Conservation (phyloP, 2,329 filamentous ascomycete genomes). For the Pseudogymnoascus verrucosus region DNA sequence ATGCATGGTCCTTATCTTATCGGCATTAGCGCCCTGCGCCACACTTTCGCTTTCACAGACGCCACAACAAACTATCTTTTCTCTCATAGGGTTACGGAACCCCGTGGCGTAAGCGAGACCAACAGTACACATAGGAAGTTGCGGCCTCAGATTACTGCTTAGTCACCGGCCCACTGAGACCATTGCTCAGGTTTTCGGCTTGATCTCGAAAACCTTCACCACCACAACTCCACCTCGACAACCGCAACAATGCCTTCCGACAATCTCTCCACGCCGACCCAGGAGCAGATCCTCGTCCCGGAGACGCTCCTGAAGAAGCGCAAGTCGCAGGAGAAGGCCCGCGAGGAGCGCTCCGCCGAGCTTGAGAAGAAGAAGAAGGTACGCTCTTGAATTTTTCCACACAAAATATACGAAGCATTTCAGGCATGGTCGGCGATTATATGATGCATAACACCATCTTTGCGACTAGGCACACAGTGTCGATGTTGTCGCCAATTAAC, state of each 20-base stretch:
- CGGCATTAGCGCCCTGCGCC: constrained; percentile 8
- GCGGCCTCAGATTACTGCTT: constrained; percentile 6
- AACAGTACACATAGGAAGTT: not conserved
- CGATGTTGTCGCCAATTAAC: constrained; percentile 98
- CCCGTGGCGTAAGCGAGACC: constrained; percentile 7
- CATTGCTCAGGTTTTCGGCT: constrained; percentile 8
- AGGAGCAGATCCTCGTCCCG: constrained; percentile 93
- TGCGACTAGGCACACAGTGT: constrained; percentile 82
- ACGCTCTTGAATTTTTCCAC: constrained; percentile 17
- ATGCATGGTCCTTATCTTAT: not conserved
- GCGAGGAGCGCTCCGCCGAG: constrained; percentile 75
- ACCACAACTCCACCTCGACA: constrained; percentile 32
- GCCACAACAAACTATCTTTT: constrained; percentile 1
- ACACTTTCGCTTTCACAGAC: constrained; percentile 7
- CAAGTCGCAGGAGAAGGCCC: constrained; percentile 99
- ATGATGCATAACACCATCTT: constrained; percentile 85
- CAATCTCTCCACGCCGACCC: constrained; percentile 60
- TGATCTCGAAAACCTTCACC: constrained; percentile 10
- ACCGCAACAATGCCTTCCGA: constrained; percentile 46
- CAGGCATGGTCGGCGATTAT: constrained; percentile 34
- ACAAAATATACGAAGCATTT: constrained; percentile 13
- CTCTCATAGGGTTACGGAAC: constrained; percentile 8
- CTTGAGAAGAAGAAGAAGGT: constrained; percentile 87
- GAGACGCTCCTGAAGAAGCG: constrained; percentile 99
- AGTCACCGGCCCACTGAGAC: constrained; percentile 7